These are phyloP conservation scores for Trichoderma gamsii DNA, from an alignment of 495 filamentous ascomycete species.

Conservation along the genomic window DNA sequence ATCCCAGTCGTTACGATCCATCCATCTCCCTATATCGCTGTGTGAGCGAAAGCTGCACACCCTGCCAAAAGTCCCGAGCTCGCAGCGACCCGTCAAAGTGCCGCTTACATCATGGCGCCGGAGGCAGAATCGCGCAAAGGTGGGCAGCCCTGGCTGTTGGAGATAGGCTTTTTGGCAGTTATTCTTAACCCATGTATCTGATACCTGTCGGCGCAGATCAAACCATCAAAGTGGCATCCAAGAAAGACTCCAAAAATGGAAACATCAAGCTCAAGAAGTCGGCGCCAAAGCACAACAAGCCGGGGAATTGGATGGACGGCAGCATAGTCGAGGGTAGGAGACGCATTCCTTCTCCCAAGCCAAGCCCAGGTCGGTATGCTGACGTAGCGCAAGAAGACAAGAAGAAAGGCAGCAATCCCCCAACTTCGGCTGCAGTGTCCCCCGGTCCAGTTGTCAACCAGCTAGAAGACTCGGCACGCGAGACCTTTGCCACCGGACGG, in stretches of 20 bases:
- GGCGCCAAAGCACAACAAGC: slow-evolving; percentile 50
- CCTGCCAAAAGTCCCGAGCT: background rate
- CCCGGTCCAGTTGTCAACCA: slow-evolving; percentile 60
- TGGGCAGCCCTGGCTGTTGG: slow-evolving; percentile 7
- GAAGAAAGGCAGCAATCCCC: slow-evolving; percentile 37
- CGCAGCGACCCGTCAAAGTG: background rate
- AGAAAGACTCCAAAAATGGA: slow-evolving; percentile 54
- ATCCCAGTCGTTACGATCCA: background rate
- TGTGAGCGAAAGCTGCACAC: background rate
- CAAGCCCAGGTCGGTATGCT: background rate
- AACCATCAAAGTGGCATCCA: slow-evolving; percentile 55
- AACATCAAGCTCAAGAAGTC: slow-evolving; percentile 66
- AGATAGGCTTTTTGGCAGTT: background rate
- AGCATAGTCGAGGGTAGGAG: slow-evolving; percentile 47
- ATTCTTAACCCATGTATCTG: background rate
- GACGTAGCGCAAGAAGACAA: slow-evolving; percentile 31
- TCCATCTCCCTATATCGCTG: background rate
- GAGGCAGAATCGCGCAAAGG: slow-evolving; percentile 13
- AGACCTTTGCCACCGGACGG: slow-evolving; percentile 66
- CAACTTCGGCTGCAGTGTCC: slow-evolving; percentile 42
- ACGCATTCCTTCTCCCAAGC: background rate
- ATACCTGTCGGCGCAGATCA: slow-evolving; percentile 40
- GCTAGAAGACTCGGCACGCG: slow-evolving; percentile 60
- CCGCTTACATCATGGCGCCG: slow-evolving; percentile 10
- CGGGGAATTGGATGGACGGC: slow-evolving; percentile 51